Conservation (phyloP, 768 basidiomycete species). For the Lactarius tabidus region DNA sequence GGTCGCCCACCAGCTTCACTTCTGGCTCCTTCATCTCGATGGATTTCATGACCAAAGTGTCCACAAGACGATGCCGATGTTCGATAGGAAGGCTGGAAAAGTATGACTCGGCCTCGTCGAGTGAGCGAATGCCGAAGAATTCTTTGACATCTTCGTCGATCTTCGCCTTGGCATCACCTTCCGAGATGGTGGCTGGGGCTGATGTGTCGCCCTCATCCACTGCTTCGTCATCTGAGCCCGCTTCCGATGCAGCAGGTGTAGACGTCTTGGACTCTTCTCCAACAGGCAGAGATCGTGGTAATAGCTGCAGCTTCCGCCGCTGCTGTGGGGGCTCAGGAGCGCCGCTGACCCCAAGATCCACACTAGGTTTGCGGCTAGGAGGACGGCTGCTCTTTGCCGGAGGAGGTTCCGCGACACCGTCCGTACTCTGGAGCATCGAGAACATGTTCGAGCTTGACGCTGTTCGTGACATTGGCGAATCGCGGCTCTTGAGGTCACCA, state of each 20-base stretch:
- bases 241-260: constrained; percentile 47
- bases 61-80: constrained; percentile 63
- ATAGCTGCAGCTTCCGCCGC: constrained; percentile 68
- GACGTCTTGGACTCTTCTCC: constrained; percentile 38
- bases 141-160: constrained; percentile 82
- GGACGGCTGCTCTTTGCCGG: constrained; percentile 47
- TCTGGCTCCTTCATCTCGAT: constrained; percentile 82
- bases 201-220: constrained; percentile 31
- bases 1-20: constrained; percentile 68
- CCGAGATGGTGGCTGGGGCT: constrained; percentile 47
- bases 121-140: constrained; percentile 77
- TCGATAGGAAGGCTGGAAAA: constrained; percentile 67
- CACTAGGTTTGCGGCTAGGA: constrained; percentile 47
- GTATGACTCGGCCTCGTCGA: constrained; percentile 86
- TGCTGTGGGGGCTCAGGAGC: constrained; percentile 47
- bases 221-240: constrained; percentile 47
- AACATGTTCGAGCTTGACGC: constrained; percentile 84
- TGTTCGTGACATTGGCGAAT: constrained; percentile 70
- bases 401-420: constrained; percentile 49
- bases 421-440: constrained; percentile 68
- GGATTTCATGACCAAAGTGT: constrained; percentile 67
- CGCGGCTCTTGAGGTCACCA: constrained; percentile 47
- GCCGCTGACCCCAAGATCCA: constrained; percentile 45
- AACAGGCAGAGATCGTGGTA: constrained; percentile 75
- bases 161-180: constrained; percentile 65